A percentile compares a stretch with the other conserved stretches of the same genome.
Evolutionary conservation across 1,284 basidiomycete genomes (phyloP).

Genomic region (Boletus hoseneyae): DNA sequence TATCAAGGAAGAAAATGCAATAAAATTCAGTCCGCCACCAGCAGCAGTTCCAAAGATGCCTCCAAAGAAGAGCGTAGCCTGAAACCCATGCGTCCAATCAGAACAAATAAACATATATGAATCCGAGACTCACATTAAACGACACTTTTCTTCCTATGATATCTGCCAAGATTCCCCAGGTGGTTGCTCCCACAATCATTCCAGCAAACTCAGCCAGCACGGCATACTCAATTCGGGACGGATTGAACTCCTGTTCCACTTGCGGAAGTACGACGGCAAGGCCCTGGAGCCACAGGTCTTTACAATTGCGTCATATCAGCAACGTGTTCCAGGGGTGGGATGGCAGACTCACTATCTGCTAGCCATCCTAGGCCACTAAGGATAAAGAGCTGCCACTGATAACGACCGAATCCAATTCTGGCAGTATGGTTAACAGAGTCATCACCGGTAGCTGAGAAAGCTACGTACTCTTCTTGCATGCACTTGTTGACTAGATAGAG

Average conservation of each 20-base stretch:
- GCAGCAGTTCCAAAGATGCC: slow-evolving; percentile 59
- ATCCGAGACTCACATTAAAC: slow-evolving; percentile 42
- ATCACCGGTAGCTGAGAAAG: slow-evolving; percentile 2
- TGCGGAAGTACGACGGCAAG: slow-evolving; percentile 51
- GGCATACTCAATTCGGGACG: slow-evolving; percentile 43
- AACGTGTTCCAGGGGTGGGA: slow-evolving; percentile 13
- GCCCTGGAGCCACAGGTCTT: slow-evolving; percentile 54
- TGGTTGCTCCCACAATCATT: slow-evolving; percentile 53
- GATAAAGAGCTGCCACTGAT: slow-evolving; percentile 57
- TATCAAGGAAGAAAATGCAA: slow-evolving; percentile 46
- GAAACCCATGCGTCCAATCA: background rate
- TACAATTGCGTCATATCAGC: slow-evolving; percentile 10
- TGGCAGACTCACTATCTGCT: slow-evolving; percentile 44
- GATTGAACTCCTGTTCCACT: slow-evolving; percentile 44
- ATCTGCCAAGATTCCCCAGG: slow-evolving; percentile 51
- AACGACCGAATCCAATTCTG: slow-evolving; percentile 59
- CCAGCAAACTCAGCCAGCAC: slow-evolving; percentile 58
- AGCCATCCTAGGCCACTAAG: slow-evolving; percentile 55
- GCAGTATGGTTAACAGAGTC: slow-evolving; percentile 1
- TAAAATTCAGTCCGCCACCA: slow-evolving; percentile 52
- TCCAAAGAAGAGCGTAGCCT: slow-evolving; percentile 54
- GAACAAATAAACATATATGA: background rate
- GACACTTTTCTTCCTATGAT: slow-evolving; percentile 51
- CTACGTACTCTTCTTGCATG: slow-evolving; percentile 44
- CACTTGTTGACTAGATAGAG: slow-evolving; percentile 41